Conservation (phyloP, 139 green algal genomes). For the Coccomyxa sp. region DNA sequence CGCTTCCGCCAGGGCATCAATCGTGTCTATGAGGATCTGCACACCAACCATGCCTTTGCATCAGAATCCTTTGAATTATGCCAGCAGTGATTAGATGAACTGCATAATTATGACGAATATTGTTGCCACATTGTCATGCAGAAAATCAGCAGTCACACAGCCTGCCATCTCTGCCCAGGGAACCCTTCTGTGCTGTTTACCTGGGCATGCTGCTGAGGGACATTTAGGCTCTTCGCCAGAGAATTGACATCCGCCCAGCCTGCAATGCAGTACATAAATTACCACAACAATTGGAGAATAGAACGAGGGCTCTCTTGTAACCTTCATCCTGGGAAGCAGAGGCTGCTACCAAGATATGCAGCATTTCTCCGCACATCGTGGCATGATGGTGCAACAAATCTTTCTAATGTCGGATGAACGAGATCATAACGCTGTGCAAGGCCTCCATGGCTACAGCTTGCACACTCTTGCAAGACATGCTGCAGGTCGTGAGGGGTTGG, state of each 20-base stretch:
- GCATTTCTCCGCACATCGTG: too few species aligned
- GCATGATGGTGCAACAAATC: too few species aligned
- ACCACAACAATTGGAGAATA: background rate
- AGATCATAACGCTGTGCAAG: too few species aligned
- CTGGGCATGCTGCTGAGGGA: constrained; percentile 18
- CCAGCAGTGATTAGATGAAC: background rate
- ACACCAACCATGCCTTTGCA: background rate
- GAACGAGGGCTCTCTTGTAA: background rate
- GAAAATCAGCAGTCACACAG: too few species aligned
- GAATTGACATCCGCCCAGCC: constrained; percentile 5
- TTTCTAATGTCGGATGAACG: too few species aligned
- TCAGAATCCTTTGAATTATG: too few species aligned
- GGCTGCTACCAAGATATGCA: background rate
- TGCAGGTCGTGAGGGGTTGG: background rate
- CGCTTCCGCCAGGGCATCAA: constrained; percentile 10
- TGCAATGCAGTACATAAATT: background rate
- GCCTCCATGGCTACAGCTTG: too few species aligned
- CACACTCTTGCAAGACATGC: background rate
- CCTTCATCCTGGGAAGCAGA: background rate
- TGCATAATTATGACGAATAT: too few species aligned
- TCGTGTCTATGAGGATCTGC: constrained; percentile 25
- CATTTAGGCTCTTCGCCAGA: constrained; percentile 15
- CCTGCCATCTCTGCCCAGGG: background rate
- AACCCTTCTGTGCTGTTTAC: background rate
- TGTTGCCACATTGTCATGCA: too few species aligned